Conservation (phyloP, 306 rosid genomes). For the Prunus persica region Prunus_persica_NCBIv2 NC_034016.1:21364001-21364500, state of each 20-base stretch:
- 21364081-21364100: conserved; percentile 38
- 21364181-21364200: conserved; percentile 37
- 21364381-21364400: conserved; percentile 37
- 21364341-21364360: conserved; percentile 24
- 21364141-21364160: conserved; percentile 35
- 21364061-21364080: conserved; percentile 44
- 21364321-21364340: conserved; percentile 20
- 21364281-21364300: background rate
- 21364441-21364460: conserved; percentile 27
- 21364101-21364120: conserved; percentile 40
- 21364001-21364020: too few species aligned
- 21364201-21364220: conserved; percentile 27
- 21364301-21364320: background rate
- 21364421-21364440: conserved; percentile 26
- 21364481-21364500: conserved; percentile 20
- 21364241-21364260: conserved; percentile 11
- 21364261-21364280: background rate
- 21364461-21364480: conserved; percentile 24
- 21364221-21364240: conserved; percentile 21
- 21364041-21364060: conserved; percentile 27
- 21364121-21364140: conserved; percentile 38
- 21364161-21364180: conserved; percentile 28
- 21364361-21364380: conserved; percentile 33
- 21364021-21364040: conserved; percentile 3
- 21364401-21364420: conserved; percentile 41